Evolutionary conservation across 257 asterid species (phyloP), one percentile per base, ranked within the genome.

Genomic region (Fraxinus pennsylvanica): DNA sequence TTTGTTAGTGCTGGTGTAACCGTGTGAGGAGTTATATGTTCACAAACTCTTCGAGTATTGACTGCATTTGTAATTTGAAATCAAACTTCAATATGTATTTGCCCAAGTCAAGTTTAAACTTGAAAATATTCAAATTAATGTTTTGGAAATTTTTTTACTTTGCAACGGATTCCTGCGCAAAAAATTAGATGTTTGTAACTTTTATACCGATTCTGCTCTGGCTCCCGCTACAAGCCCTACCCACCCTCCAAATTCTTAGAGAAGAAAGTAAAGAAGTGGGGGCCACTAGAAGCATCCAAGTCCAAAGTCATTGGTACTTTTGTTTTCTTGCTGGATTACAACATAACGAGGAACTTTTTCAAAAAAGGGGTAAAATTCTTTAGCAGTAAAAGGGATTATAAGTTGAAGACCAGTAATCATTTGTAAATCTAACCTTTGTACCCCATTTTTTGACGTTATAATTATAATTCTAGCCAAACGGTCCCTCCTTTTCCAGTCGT

Each of bases 401-500:
- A 69, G 43, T 69, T 13, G 43, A 19, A 45, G 72, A 36, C 57
- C 52, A 59, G 21, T 57, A 29, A 70, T 69, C n/a, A 78, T 76
- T 71, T 70, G 21, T 2, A 68, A 68, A 27, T 50, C 65, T 39
- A 69, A 43, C 57, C 32, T 76, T 66, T 76, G 32, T 67, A 45
- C 67, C 59, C 38, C 65, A 69, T 30, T 75, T 80, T 57, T 80
- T 57, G 77, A 75, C 76, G 65, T 61, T 35, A 80, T 74, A 39
- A 75, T 69, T 75, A 57, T 59, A 74, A 17, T 21, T 74, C 74
- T 61, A 69, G 84, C 76, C 73, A 36, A 81, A 47, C 29, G 68
- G 25, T 74, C 81, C 74, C 72, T 80, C 79, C 38, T 81, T 68
- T 73, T 74, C 78, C 71, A 35, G 78, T 36, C 73, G 61, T 38